Percentiles rank a stretch among this genome's conserved stretches.
Conservation (phyloP, 257 asterid species). For the Mitragyna speciosa region DNA sequence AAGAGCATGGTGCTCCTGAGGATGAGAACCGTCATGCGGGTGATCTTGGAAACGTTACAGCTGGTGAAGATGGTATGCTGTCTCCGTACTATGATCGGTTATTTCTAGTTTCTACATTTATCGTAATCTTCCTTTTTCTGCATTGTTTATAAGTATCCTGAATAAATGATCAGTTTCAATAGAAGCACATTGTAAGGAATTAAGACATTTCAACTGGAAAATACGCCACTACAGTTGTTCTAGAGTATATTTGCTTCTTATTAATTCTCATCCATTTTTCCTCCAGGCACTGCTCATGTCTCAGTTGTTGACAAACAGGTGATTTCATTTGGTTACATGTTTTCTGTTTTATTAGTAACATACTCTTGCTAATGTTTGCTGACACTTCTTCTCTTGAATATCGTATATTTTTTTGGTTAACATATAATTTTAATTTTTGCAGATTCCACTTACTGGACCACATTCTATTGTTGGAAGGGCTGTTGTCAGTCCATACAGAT, state of each 20-base stretch:
- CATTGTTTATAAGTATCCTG: background rate
- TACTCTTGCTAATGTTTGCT: background rate
- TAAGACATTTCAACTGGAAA: background rate
- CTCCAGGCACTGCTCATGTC: conserved; percentile 58
- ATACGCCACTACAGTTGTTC: background rate
- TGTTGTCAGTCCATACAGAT: conserved; percentile 88
- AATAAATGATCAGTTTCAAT: background rate
- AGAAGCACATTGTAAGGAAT: background rate
- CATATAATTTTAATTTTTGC: background rate
- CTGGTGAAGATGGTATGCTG: conserved; percentile 72
- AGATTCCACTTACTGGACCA: conserved; percentile 84
- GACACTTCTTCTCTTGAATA: background rate
- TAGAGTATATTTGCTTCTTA: background rate
- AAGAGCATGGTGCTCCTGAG: conserved; percentile 87
- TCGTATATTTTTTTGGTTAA: background rate
- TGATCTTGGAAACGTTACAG: conserved; percentile 93
- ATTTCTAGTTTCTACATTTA: background rate
- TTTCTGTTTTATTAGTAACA: background rate
- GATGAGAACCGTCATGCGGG: conserved; percentile 97
- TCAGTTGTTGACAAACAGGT: conserved; percentile 73
- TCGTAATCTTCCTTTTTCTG: background rate
- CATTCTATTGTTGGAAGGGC: conserved; percentile 88
- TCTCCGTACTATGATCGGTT: background rate
- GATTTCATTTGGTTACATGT: background rate
- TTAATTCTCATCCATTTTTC: conserved; percentile 16